Conservation (phyloP, 2,329 filamentous ascomycete species). For the Fusarium multiceps region DNA sequence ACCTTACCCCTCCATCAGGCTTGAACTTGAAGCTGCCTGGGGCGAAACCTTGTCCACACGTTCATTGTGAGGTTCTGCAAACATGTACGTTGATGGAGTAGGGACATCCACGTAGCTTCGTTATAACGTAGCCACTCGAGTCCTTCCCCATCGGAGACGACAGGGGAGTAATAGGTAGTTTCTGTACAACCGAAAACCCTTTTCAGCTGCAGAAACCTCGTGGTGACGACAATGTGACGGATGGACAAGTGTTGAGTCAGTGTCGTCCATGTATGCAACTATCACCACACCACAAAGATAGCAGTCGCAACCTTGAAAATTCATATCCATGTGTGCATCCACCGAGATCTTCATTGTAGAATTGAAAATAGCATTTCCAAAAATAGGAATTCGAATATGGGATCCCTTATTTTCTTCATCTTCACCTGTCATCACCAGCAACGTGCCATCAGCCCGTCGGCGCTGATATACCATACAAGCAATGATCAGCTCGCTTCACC, state of each 20-base stretch:
- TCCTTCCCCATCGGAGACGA: background rate
- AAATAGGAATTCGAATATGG: constrained; percentile 26
- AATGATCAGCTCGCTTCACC: constrained; percentile 39
- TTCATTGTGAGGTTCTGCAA: background rate
- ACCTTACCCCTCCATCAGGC: background rate
- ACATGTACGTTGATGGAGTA: background rate
- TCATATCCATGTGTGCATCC: constrained; percentile 1
- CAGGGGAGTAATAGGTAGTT: background rate
- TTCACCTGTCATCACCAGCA: constrained; percentile 21
- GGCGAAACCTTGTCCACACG: background rate
- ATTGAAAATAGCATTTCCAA: constrained; percentile 39
- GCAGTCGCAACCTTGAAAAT: constrained; percentile 3
- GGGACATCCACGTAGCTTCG: background rate
- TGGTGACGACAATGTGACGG: constrained; percentile 4
- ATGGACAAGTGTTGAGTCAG: constrained; percentile 10
- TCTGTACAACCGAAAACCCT: background rate
- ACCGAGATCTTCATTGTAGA: constrained; percentile 21
- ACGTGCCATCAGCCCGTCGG: constrained; percentile 32
- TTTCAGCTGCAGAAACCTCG: background rate
- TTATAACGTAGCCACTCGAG: background rate
- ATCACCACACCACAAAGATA: constrained; percentile 7
- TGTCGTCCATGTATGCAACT: constrained; percentile 5
- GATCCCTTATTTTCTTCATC: constrained; percentile 19
- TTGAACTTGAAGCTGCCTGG: background rate
- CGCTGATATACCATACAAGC: constrained; percentile 25